phyloP scores from a whole-genome alignment of 78 protist species.

The Goniomonas avonlea region DNA sequence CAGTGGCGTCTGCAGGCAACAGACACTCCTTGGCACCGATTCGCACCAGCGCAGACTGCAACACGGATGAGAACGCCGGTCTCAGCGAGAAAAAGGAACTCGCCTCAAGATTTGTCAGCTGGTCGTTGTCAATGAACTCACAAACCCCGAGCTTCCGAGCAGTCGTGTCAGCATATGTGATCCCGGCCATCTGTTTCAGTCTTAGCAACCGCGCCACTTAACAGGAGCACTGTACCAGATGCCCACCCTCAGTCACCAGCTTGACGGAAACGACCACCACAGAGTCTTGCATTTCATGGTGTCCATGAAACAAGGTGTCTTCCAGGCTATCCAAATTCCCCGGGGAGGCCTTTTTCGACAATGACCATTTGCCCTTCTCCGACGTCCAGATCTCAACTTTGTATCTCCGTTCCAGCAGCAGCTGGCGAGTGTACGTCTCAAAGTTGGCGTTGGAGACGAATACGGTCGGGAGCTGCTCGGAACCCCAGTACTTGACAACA shows the following conservation, averaged over 20 bases:
- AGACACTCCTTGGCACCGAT: not conserved
- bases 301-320: no score
- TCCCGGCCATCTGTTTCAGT: no score
- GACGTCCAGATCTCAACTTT: not conserved
- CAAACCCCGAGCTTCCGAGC: not conserved
- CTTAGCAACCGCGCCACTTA: no score
- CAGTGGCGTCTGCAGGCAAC: not conserved
- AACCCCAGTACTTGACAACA: not conserved
- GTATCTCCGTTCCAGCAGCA: slow-evolving; percentile 7
- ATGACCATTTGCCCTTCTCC: not conserved
- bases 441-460: not conserved
- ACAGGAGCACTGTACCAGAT: no score
- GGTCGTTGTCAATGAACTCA: slow-evolving; percentile 7
- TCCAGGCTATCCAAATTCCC: slow-evolving; percentile 5
- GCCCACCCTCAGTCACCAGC: no score
- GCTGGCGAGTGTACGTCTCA: not conserved
- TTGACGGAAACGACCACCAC: no score
- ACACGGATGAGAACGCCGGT: no score
- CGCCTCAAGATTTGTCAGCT: slow-evolving; percentile 7
- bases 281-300: no score
- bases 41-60: slow-evolving; percentile 20
- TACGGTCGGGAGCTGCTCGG: not conserved
- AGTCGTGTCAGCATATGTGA: no score
- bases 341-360: not conserved
- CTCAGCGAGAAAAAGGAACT: no score